Base-by-base conservation (phyloP, 1,284 basidiomycete genomes). In the Trametes pubescens region DNA sequence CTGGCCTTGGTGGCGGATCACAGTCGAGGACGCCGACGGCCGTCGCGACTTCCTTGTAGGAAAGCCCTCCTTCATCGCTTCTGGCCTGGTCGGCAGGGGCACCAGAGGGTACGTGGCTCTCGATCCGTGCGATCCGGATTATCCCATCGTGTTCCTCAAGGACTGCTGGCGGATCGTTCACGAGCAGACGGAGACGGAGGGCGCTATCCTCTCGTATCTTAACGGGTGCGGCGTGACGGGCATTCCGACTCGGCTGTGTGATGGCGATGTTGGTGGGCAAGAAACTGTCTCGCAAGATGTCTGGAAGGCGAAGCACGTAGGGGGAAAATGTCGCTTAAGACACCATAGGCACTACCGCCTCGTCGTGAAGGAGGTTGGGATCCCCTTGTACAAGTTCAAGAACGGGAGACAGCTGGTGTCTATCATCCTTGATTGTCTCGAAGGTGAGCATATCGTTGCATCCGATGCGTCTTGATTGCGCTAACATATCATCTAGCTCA, bases 301-400 rank as follows among this genome's bases (percentile, higher is more conserved):
- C 2, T 52, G 60, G 64, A 56, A 29, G 56, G 18, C 6, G 9
- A 32, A 29, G 32, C 8, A 5, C 56, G 35, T 34, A 11, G 37
- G 10, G 8, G 29, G 3, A 32, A 3, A 57, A 38, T 8, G 21
- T 29, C 49, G 16, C 6, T 61, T 47, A 61, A 66, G 40, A 22
- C 29, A 8, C 3, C 65, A 61, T 26, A 55, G 35, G 37, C 65
- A 66, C 46, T 64, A 66, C 21, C 61, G 65, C 1, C 32, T 72
- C 61, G 66, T 72, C 60, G 49, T 65, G 8, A 35, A 67, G 56
- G 52, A 73, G 57, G 62, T 73, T 60, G 55, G 71, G 48, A 16
- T 65, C 52, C 62, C 71, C 38, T 24, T 70, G 47, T 7, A 16
- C 7, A 13, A 48, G 21, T 58, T 66, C 34, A 29, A 14, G 13